These are phyloP conservation scores for Gynandropsis gynandra DNA, from an alignment of 345 rosid genomes.

Conservation along the genomic window DNA sequence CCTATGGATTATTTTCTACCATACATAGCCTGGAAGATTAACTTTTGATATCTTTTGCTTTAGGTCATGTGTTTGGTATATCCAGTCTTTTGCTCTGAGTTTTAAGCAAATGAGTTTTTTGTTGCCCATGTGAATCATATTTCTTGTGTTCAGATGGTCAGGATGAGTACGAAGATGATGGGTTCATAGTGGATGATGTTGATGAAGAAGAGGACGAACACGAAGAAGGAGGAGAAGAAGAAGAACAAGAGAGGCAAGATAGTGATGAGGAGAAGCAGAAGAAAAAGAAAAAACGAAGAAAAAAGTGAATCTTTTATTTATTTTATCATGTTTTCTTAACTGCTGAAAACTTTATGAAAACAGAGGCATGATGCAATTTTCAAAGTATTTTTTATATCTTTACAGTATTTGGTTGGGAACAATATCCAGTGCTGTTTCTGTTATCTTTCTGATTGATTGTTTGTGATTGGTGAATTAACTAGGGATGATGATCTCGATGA, in stretches of 20 bases:
- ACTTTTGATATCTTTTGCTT: conserved; percentile 11
- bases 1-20: too few species aligned
- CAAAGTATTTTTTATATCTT: neutral
- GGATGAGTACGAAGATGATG: conserved; percentile 88
- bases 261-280: conserved; percentile 77
- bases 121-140: conserved; percentile 4
- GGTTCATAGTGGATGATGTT: conserved; percentile 78
- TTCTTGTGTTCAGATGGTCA: conserved; percentile 45
- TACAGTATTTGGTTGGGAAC: neutral
- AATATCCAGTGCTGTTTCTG: conserved; percentile 4
- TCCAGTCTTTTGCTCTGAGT: conserved; percentile 3
- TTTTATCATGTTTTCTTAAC: conserved; percentile 8
- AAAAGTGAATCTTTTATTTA: conserved; percentile 37
- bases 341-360: neutral
- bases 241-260: conserved; percentile 57
- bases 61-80: neutral
- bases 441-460: conserved; percentile 10
- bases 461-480: conserved; percentile 14
- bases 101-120: neutral
- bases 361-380: neutral
- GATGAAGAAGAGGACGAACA: conserved; percentile 67
- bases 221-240: conserved; percentile 61
- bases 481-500: conserved; percentile 93
- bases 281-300: conserved; percentile 75
- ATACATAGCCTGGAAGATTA: too few species aligned